Base-by-base conservation (phyloP, 2,329 filamentous ascomycete genomes). In the Colletotrichum acutatum region DNA sequence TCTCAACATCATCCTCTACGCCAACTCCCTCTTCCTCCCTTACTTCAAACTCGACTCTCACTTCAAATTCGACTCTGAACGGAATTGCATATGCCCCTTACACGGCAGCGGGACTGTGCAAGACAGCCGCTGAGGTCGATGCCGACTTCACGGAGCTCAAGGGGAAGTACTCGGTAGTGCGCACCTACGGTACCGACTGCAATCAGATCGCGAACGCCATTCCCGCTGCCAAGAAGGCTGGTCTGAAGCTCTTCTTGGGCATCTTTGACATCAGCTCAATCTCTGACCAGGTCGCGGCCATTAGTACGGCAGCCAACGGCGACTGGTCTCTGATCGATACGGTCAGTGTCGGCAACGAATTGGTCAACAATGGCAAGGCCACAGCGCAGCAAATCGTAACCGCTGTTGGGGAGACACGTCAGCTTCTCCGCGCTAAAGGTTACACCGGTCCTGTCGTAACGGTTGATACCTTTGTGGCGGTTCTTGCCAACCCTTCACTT, bases 101-200 rank as follows among this genome's bases (percentile, higher is more conserved):
- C 80, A 84, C 83, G 30, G 80, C 79, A 14, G 86, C 89, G 72
- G 85, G 88, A 34, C 82, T 82, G 68, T 97, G 94, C 88, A 97
- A 96, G 81, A 85, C 87, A 6, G 84, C 87, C 66, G 82, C 84
- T 1, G 85, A 94, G 76, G 87, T 97, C 64, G 85, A 89, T 72
- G 79, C 83, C 24, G 94, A 97, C 78, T 89, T 97, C 76, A 83
- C 84, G 19, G 83, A 82, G 64, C 84, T 90, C 32, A 84, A 84
- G 16, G 80, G 82, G 26, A 81, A 83, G 16, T 95, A 93, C 82
- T 86, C 86, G 22, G 82, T 91, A 46, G 84, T 97, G 67, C 93
- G 95, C 63, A 89, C 94, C 78, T 97, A 97, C 79, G 95, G 94
- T 65, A 90, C 91, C 70, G 94, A 95, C 81, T 97, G 95, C 81